Evolutionary conservation across 2,329 filamentous ascomycete genomes (phyloP).

Genomic region (Aotearoamyces nothofagi): DNA sequence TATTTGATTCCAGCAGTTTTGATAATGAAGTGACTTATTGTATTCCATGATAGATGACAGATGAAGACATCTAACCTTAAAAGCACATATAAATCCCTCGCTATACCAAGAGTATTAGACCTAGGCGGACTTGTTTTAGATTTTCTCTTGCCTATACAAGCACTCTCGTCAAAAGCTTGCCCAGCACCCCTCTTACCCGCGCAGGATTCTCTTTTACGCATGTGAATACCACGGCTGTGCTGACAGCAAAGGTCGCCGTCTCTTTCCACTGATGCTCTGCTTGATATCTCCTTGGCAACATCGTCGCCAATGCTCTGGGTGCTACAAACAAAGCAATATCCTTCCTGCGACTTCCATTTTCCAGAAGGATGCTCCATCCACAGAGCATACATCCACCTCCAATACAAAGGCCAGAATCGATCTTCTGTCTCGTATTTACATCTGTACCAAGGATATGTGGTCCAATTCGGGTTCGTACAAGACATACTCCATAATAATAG

Average conservation of each 20-base stretch:
- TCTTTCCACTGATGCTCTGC: slow-evolving; percentile 51
- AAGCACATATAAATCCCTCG: no score
- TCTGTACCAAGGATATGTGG: no score
- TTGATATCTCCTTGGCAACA: slow-evolving; percentile 56
- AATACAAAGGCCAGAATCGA: slow-evolving; percentile 54
- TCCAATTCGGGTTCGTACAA: slow-evolving; percentile 50
- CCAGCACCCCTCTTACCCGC: slow-evolving; percentile 54
- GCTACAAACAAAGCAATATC: slow-evolving; percentile 72
- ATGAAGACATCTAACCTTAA: no score
- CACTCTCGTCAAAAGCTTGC: slow-evolving; percentile 31
- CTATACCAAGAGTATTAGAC: no score
- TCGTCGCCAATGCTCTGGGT: slow-evolving; percentile 59
- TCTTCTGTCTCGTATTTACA: slow-evolving; percentile 34
- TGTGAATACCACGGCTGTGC: slow-evolving; percentile 56
- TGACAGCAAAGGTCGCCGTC: slow-evolving; percentile 47
- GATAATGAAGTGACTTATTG: no score
- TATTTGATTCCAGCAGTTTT: no score
- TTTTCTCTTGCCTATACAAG: no score
- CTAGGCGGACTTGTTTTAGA: no score
- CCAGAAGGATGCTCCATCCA: slow-evolving; percentile 69
- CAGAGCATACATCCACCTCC: slow-evolving; percentile 58
- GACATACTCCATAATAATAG: slow-evolving; percentile 77
- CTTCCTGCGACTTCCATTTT: slow-evolving; percentile 47
- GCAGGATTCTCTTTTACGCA: slow-evolving; percentile 44
- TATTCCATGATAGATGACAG: no score